Conservation (phyloP, 139 green algal genomes). For the Closterium sp. region DNA sequence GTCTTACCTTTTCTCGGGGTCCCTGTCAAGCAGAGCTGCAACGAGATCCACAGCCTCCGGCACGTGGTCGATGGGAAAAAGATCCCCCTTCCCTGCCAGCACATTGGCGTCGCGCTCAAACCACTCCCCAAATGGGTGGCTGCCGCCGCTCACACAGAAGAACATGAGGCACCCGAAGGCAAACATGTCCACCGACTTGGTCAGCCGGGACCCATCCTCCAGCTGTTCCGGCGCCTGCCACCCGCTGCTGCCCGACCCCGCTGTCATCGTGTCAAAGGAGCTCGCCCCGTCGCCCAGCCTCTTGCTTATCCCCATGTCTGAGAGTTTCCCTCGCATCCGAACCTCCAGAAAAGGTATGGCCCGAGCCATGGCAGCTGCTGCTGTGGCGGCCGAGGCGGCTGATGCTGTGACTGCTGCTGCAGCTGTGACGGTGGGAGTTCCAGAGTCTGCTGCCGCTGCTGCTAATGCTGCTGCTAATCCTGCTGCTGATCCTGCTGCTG, state of each 20-base stretch:
- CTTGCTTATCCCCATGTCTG: conserved; percentile 95
- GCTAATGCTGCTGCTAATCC: background rate
- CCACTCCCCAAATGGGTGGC: conserved; percentile 85
- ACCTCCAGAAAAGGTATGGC: background rate
- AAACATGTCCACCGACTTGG: conserved; percentile 88
- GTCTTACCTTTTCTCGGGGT: background rate
- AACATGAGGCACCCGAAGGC: conserved; percentile 87
- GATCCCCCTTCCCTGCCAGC: conserved; percentile 47
- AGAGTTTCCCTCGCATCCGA: conserved; percentile 78
- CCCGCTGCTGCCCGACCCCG: conserved; percentile 73
- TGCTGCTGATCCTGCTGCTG: background rate
- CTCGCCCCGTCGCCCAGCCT: conserved; percentile 70
- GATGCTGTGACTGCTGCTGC: background rate
- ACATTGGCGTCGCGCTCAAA: conserved; percentile 91
- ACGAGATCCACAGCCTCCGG: conserved; percentile 80
- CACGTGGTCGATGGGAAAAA: conserved; percentile 44
- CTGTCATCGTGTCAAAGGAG: conserved; percentile 32
- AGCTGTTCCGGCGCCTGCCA: conserved; percentile 98
- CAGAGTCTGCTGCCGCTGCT: background rate
- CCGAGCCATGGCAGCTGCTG: background rate
- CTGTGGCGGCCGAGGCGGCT: background rate
- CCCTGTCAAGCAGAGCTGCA: conserved; percentile 63
- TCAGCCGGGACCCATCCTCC: conserved; percentile 62
- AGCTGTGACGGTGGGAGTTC: background rate
- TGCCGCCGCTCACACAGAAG: conserved; percentile 79